phyloP scores from a whole-genome alignment of 331 rosid genomes.

The Malus hybrid region DNA sequence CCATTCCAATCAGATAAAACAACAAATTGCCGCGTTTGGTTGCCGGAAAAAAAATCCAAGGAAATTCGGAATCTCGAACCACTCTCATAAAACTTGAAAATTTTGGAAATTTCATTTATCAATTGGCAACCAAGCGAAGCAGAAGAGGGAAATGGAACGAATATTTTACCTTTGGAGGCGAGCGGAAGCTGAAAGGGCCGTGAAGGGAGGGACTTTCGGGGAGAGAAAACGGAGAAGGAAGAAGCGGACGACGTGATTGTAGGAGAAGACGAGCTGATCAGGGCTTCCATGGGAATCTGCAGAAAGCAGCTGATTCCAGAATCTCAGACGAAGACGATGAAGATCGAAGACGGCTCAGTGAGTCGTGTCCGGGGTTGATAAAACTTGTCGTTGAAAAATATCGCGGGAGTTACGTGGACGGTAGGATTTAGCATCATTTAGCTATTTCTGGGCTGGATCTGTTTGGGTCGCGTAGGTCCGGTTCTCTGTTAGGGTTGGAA shows the following conservation, averaged over 20 bases:
- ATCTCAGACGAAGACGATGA: background rate
- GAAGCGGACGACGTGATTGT: conserved; percentile 33
- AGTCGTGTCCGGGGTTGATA: background rate
- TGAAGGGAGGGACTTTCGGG: conserved; percentile 12
- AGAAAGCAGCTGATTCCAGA: background rate
- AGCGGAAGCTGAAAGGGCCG: conserved; percentile 16
- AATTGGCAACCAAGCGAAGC: background rate
- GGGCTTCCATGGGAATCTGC: conserved; percentile 25
- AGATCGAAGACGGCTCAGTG: background rate
- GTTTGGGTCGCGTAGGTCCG: background rate
- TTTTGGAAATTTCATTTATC: background rate
- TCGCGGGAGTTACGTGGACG: conserved; percentile 1
- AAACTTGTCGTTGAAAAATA: background rate
- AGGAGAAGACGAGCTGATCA: conserved; percentile 34
- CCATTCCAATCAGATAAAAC: background rate
- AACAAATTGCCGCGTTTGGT: background rate
- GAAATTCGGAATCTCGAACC: background rate
- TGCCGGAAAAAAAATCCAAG: background rate
- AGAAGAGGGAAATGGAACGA: background rate
- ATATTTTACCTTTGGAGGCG: conserved; percentile 35
- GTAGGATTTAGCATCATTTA: background rate
- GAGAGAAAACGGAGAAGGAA: conserved; percentile 26
- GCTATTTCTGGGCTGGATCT: background rate
- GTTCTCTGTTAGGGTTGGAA: background rate
- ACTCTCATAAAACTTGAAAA: background rate